Base-by-base conservation (phyloP, 1,139 yeast genomes). In the Debaryomyces subglobosus region DNA sequence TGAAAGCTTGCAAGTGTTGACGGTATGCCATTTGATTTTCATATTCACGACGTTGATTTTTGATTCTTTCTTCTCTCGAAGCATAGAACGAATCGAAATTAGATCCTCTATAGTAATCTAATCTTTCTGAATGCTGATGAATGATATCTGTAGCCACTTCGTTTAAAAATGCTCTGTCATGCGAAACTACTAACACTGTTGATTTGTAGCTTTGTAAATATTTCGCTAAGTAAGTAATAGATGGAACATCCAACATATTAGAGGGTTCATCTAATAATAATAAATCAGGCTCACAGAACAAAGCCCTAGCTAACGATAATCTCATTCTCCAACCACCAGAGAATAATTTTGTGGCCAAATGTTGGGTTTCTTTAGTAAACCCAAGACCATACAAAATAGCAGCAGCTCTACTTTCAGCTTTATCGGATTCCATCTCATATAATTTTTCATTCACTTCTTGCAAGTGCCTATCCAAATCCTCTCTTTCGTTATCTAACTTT, bases 311-410 rank as follows among this genome's bases (percentile, higher is more conserved):
- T 54, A 94, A 79, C n/a, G 98, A 89, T 57, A 94, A 80, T 77
- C 99, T 87, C 99, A 94, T 94, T 81, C 99, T 86, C 99, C 99
- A 94, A 84, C 99, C 99, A 81, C 99, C 99, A 47, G 97, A 91
- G 68, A 94, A 94, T 30, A 94, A 81, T 59, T 90, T 92, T 9
- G 98, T 91, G 21, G 97, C 85, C 51, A 77, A 77, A 45, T 75
- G 72, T 67, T 94, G 99, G 5, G 97, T 81, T 62, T 89, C 96
- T 55, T 84, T 83, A 44, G 96, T 86, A 75, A 94, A 94, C 51
- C 99, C 99, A 51, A 94, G 78, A 65, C 99, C 99, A 56, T 71
- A 89, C 53, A 94, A 75, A 54, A 94, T 94, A n/a, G 96, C 85
- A 3, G 98, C 97, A 9, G 99, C 99, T 67, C 96, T 83, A 56